A percentile compares a stretch with the other conserved stretches of the same genome.
Evolutionary conservation across 2,329 filamentous ascomycete genomes (phyloP).

Genomic region (Colletotrichum spinosum): DNA sequence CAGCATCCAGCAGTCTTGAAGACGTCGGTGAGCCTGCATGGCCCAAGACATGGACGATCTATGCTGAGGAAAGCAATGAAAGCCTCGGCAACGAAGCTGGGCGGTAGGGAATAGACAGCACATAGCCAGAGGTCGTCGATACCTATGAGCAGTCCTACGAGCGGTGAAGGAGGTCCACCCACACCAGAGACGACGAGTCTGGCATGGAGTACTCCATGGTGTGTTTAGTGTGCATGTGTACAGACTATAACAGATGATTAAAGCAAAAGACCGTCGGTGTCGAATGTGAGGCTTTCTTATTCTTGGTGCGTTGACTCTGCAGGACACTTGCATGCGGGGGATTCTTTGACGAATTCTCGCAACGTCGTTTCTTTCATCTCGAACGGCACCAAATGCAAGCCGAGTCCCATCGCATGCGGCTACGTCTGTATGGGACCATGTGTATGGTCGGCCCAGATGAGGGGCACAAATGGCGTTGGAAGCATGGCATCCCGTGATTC

Average conservation of each 20-base stretch:
- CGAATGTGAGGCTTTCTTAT: slow-evolving; percentile 6
- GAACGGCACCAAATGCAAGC: background rate
- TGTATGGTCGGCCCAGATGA: background rate
- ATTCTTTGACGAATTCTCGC: slow-evolving; percentile 1
- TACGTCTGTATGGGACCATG: background rate
- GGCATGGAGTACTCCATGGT: background rate
- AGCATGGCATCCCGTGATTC: background rate
- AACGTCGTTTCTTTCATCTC: background rate
- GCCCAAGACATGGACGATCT: no score
- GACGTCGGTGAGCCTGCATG: no score
- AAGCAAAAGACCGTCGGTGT: background rate
- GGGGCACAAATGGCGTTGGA: background rate
- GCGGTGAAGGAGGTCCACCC: slow-evolving; percentile 12
- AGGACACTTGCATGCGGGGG: slow-evolving; percentile 1
- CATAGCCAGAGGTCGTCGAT: background rate
- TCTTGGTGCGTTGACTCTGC: slow-evolving; percentile 1
- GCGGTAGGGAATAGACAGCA: background rate
- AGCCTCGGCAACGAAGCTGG: background rate
- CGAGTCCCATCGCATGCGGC: background rate
- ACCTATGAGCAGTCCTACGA: background rate
- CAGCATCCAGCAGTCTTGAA: no score
- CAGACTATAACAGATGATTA: no score
- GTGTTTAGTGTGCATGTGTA: background rate
- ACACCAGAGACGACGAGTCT: background rate
- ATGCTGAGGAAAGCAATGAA: no score